phyloP scores from a whole-genome alignment of 345 rosid species.

The Euphorbia lathyris region DNA sequence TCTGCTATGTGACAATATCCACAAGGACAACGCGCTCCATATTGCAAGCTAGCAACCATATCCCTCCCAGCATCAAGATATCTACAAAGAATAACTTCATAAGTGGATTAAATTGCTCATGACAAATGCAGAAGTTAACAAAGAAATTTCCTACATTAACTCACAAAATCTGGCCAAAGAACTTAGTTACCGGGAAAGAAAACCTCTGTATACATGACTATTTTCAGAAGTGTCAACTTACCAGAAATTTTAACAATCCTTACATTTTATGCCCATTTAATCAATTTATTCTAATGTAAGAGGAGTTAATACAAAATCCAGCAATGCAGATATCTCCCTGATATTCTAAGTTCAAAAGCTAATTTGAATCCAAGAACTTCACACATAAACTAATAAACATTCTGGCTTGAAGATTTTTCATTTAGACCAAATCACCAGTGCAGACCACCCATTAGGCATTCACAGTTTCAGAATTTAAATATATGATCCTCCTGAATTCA shows the following conservation, averaged over 20 bases:
- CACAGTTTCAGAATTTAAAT: neutral
- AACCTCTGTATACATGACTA: neutral
- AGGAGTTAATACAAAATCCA: neutral
- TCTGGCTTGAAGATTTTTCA: neutral
- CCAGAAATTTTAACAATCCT: neutral
- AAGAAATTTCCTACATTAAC: too few species aligned
- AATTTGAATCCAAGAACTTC: neutral
- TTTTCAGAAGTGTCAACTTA: neutral
- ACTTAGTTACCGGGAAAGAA: neutral
- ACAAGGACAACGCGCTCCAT: conserved; percentile 92
- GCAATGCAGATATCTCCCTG: neutral
- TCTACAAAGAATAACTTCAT: conserved; percentile 34
- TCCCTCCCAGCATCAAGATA: conserved; percentile 94
- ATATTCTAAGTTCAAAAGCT: neutral
- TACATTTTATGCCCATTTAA: neutral
- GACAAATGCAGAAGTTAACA: conserved; percentile 1
- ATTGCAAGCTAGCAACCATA: conserved; percentile 93
- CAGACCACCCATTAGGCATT: neutral
- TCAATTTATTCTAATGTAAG: neutral
- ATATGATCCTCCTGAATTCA: neutral
- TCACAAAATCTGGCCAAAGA: neutral
- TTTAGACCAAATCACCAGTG: neutral
- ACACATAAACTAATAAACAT: neutral
- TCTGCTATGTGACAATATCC: conserved; percentile 95
- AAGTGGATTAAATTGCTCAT: neutral